Evolutionary conservation across 805 yeast genomes (phyloP), one percentile per base, ranked within the genome.

Genomic region (Sugiyamaella boreocaroliniensis): DNA sequence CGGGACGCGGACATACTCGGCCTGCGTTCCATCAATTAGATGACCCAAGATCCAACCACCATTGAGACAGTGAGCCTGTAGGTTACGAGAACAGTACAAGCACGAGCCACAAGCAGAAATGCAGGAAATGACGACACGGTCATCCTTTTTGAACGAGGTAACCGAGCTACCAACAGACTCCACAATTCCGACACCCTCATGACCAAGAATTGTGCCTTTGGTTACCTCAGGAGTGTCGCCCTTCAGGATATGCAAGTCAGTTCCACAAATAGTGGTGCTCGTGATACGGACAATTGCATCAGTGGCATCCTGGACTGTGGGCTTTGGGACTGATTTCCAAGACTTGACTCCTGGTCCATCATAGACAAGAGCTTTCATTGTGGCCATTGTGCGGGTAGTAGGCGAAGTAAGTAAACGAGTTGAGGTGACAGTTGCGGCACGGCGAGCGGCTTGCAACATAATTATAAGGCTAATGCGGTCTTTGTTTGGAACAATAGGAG

Each of bases 131-230:
- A 95, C 90, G 40, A 88, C 96, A 55, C 77, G 76, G 66, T 88
- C 96, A 52, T 95, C 95, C 22, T 80, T 82, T 73, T 88, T 86
- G 62, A 92, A 96, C 62, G 73, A 78, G 51, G 87, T 81, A 55
- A 92, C 98, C 58, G 86, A 96, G 64, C 85, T 92, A 65, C 99
- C 99, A 43, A 93, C 79, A 48, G 87, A 80, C 75, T 92, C 98
- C 43, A 92, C 97, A 56, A 87, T 75, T 66, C 98, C 99, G 40
- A 96, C 95, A 73, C 97, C 96, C 72, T 92, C 99, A 71, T 92
- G 99, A 59, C 99, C 99, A 65, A 93, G 77, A 57, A 93, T 75
- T 89, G 89, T 88, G 55, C 84, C 75, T 64, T 81, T 80, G 55
- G 81, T 78, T 57, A 73, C 79, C 68, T 82, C 75, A 47, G 92